Base-by-base conservation (phyloP, 192 early-diverging fungal species). In the Coemansia asiatica region DNA sequence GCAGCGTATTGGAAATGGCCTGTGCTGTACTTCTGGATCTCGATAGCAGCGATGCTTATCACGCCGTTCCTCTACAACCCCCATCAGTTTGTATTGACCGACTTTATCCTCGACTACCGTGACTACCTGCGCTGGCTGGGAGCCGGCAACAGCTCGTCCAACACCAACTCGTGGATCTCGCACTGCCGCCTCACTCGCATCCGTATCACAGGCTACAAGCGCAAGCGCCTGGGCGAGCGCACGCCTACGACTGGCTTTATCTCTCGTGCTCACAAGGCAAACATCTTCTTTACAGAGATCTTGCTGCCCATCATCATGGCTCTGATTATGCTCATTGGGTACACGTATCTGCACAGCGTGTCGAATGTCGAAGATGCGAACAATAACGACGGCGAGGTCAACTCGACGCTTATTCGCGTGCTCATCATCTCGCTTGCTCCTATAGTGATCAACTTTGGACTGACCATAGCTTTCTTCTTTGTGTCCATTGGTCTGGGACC, bases 61-160 rank as follows among this genome's bases (percentile, higher is more conserved):
- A 89, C 93, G 51, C 92, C 93, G 2, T 94, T 93, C 69, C 56
- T 94, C 38, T 94, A 92, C 74, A 94, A 94, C 61, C 92, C 91
- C n/a, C 91, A 92, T 64, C 93, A 94, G 75, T 93, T 94, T 56
- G 82, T 87, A n/a, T 81, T 92, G 57, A 81, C 82, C 0, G 89
- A 90, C 66, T 93, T 93, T 69, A 80, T 92, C 66, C 61, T 88
- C 7, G 93, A 94, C 68, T 94, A 92, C 70, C 86, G 84, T 44
- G 89, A 90, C 69, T 92, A 88, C 79, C 74, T 94, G 63, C 85
- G 86, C 57, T 94, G 92, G 91, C 76, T 94, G 49, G 90, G 87
- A n/a, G 84, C 89, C 6, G 90, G 91, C 47, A 93, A 93, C 66
- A 89, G 88, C 56, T 81, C 85, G 46, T 73, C 90, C 0, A 88